Percentiles rank a stretch among this genome's conserved stretches.
phyloP scores from a whole-genome alignment of 306 rosid species.

The Lupinus albus region DNA sequence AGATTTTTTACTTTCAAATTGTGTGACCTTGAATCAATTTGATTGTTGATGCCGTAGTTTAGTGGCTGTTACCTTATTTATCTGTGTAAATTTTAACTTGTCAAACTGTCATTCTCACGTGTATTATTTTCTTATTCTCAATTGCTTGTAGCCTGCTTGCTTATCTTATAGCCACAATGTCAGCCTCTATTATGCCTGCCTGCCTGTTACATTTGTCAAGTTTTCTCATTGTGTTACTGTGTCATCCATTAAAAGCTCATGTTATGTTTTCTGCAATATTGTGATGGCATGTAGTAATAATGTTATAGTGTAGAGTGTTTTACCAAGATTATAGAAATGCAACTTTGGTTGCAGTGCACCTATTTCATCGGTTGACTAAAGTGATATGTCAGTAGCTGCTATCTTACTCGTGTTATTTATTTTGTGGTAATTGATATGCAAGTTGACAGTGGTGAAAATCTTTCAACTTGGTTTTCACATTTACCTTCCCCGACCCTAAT shows the following conservation, averaged over 20 bases:
- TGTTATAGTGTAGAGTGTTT: constrained; percentile 10
- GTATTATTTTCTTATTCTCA: constrained; percentile 14
- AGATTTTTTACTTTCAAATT: constrained; percentile 2
- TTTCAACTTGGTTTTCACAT: too few species aligned
- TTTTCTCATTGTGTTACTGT: neutral
- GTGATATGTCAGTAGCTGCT: constrained; percentile 2
- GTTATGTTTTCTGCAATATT: neutral
- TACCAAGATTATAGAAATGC: neutral
- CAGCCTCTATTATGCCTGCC: constrained; percentile 14
- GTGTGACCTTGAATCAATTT: neutral
- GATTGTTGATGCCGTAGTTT: neutral
- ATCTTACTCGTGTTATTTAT: neutral
- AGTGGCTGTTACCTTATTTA: neutral
- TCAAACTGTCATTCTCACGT: constrained; percentile 6
- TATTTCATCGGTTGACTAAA: constrained; percentile 24
- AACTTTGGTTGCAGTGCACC: constrained; percentile 16
- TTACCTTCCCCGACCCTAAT: too few species aligned
- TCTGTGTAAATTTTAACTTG: constrained; percentile 1
- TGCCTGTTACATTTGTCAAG: neutral
- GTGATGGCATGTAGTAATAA: constrained; percentile 12
- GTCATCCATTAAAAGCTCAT: constrained; percentile 9
- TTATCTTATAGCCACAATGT: constrained; percentile 10
- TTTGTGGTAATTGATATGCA: constrained; percentile 5
- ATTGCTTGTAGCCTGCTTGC: constrained; percentile 7
- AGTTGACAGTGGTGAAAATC: constrained; percentile 20